These are phyloP conservation scores for Asterella californica DNA, from an alignment of 225 moss, liverwort and hornwort species.

Conservation along the genomic window DNA sequence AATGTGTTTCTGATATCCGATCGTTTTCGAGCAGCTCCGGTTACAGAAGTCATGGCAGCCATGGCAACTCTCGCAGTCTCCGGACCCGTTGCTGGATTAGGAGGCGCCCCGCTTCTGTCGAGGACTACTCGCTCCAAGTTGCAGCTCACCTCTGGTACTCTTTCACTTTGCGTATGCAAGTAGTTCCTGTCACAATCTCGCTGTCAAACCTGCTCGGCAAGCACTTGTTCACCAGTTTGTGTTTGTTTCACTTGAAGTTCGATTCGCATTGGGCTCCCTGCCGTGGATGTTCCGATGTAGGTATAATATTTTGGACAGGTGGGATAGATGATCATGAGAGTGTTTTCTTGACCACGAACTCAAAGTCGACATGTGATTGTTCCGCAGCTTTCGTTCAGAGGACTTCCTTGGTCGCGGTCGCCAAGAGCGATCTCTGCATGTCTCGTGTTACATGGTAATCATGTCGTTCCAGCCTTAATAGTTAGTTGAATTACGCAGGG, in stretches of 20 bases:
- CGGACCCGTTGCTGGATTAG: slow-evolving; percentile 70
- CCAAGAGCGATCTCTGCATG: slow-evolving; percentile 48
- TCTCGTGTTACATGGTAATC: slow-evolving; percentile 82
- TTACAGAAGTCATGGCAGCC: slow-evolving; percentile 58
- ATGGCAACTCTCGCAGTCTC: slow-evolving; percentile 67
- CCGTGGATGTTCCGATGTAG: neutral
- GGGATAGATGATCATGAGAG: no score
- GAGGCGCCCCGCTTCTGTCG: slow-evolving; percentile 49
- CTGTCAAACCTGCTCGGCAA: neutral
- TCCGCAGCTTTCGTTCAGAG: slow-evolving; percentile 68
- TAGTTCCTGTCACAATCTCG: no score
- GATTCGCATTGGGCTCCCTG: neutral
- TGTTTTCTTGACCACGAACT: neutral
- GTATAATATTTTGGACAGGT: no score
- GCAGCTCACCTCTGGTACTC: slow-evolving; percentile 61
- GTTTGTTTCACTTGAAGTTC: neutral
- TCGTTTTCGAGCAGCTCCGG: neutral
- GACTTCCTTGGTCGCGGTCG: slow-evolving; percentile 34
- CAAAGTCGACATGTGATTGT: neutral
- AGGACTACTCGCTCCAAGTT: slow-evolving; percentile 54
- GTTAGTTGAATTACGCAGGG: no score
- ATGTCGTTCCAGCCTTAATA: neutral
- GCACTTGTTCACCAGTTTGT: neutral
- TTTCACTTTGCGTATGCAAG: neutral
- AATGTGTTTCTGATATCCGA: neutral